A percentile compares a stretch with the other conserved stretches of the same genome.
These are phyloP conservation scores for Fusarium falciforme DNA, from an alignment of 2,329 filamentous ascomycete species.

Conservation along the genomic window DNA sequence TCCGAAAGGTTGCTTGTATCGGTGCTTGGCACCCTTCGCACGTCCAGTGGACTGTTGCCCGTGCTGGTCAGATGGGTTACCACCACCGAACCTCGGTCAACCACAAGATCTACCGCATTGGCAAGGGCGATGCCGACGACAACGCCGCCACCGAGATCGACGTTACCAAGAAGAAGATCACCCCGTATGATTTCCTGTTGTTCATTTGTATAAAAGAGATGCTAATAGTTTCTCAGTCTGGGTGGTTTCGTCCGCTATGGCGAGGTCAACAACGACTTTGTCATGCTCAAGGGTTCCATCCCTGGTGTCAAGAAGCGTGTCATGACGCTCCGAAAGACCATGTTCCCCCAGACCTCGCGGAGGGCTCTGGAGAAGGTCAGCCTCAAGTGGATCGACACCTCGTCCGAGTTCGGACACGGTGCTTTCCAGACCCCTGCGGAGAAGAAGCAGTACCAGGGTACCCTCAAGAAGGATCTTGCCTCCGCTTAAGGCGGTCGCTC, in stretches of 20 bases:
- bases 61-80: conserved; percentile 99
- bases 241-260: conserved; percentile 99
- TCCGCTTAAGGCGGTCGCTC: conserved; percentile 54
- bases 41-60: conserved; percentile 99
- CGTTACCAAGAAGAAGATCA: conserved; percentile 99
- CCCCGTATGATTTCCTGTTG: conserved; percentile 79
- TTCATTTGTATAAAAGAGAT: background rate
- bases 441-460: conserved; percentile 98
- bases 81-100: conserved; percentile 99
- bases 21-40: conserved; percentile 99
- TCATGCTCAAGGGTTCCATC: conserved; percentile 97
- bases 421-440: conserved; percentile 98
- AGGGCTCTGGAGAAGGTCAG: conserved; percentile 98
- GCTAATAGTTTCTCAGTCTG: conserved; percentile 70
- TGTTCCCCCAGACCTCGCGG: conserved; percentile 96
- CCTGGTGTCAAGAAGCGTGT: conserved; percentile 99
- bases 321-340: conserved; percentile 98
- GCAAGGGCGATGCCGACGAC: conserved; percentile 89
- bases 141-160: conserved; percentile 96
- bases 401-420: conserved; percentile 99
- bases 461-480: conserved; percentile 96
- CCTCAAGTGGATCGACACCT: conserved; percentile 99
- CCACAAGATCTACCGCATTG: conserved; percentile 99
- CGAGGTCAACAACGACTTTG: conserved; percentile 99
- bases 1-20: conserved; percentile 99